A percentile compares a stretch with the other conserved stretches of the same genome.
These are phyloP conservation scores for Diutina siamensis DNA, from an alignment of 1,139 yeast species.

Conservation along the genomic window DNA sequence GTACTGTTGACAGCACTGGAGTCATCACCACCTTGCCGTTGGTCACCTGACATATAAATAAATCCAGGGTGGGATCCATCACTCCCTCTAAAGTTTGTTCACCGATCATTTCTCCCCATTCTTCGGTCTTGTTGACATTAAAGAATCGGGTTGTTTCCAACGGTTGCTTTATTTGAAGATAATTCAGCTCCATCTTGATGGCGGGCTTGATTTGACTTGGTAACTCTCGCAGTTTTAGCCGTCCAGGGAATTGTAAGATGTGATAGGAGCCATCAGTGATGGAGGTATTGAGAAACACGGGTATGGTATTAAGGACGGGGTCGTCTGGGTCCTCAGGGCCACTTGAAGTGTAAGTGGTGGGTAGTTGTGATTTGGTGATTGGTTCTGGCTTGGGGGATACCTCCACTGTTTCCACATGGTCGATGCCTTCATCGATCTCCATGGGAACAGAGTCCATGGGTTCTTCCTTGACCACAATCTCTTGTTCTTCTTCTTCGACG, in stretches of 20 bases:
- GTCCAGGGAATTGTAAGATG: conserved; percentile 2
- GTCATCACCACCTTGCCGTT: conserved; percentile 2
- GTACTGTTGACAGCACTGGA: background rate
- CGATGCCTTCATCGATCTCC: background rate
- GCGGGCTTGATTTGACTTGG: conserved; percentile 1
- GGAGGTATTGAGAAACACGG: background rate
- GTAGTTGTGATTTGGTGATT: background rate
- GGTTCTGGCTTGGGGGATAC: background rate
- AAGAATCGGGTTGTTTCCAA: conserved; percentile 3
- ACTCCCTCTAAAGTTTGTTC: conserved; percentile 4
- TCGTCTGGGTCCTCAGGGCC: background rate
- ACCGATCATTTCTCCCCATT: conserved; percentile 3
- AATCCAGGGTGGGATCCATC: background rate
- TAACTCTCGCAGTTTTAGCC: conserved; percentile 1
- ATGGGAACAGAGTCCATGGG: background rate
- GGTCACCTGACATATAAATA: background rate
- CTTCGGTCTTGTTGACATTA: conserved; percentile 4
- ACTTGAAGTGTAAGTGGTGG: background rate
- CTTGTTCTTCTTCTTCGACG: conserved; percentile 5
- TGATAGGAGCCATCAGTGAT: background rate
- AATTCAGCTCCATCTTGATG: background rate
- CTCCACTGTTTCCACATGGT: background rate
- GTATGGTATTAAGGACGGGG: conserved; percentile 1
- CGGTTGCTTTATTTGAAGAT: conserved; percentile 2
- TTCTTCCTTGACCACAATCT: background rate